Percentiles rank a stretch among this genome's conserved stretches.
Evolutionary conservation across 495 filamentous ascomycete genomes (phyloP).

Genomic region (Hyaloscypha bicolor): DNA sequence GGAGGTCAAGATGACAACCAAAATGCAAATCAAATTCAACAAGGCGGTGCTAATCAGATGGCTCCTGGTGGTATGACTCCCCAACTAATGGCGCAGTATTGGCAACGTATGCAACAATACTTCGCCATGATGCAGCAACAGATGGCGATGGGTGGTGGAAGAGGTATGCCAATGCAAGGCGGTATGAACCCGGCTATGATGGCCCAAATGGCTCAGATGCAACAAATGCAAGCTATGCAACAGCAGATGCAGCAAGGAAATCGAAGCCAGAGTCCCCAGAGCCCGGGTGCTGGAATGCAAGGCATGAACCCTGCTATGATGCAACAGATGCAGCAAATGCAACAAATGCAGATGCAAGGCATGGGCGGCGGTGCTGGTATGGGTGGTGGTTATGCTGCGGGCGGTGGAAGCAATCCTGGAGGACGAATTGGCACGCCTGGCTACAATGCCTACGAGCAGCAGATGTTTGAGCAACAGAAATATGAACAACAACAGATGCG

Average conservation of each 20-base stretch:
- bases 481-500: conserved; percentile 74
- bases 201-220: conserved; percentile 78
- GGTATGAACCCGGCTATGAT: conserved; percentile 67
- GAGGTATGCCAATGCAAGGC: conserved; percentile 36
- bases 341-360: conserved; percentile 59
- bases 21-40: conserved; percentile 38
- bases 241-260: conserved; percentile 56
- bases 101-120: conserved; percentile 96
- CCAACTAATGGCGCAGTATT: conserved; percentile 96
- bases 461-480: conserved; percentile 85
- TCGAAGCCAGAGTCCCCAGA: conserved; percentile 53
- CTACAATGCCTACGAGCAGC: conserved; percentile 75
- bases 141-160: conserved; percentile 61
- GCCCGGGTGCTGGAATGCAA: conserved; percentile 37
- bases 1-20: conserved; percentile 49
- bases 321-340: conserved; percentile 87
- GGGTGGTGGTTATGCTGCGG: conserved; percentile 19
- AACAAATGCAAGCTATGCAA: conserved; percentile 66
- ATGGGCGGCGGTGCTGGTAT: conserved; percentile 43
- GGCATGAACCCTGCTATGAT: conserved; percentile 62
- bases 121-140: conserved; percentile 91
- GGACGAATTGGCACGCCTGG: conserved; percentile 47
- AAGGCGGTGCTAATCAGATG: conserved; percentile 46
- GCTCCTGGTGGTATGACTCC: conserved; percentile 77
- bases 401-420: conserved; percentile 31